phyloP scores from a whole-genome alignment of 2,329 filamentous ascomycete genomes.

The Diaporthe caulivora region DNA sequence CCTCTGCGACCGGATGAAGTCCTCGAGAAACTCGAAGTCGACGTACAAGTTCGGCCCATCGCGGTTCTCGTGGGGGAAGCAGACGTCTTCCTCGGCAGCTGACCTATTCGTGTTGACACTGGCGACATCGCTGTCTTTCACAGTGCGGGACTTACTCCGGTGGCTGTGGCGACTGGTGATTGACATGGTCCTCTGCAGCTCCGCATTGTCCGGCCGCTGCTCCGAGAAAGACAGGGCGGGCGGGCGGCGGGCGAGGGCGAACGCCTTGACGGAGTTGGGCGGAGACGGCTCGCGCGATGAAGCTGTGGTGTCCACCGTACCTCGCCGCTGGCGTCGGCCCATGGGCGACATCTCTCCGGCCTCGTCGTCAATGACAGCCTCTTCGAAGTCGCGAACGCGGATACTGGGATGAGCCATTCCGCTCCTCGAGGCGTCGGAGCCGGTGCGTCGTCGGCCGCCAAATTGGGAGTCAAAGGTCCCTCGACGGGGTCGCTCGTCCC shows the following conservation, averaged over 20 bases:
- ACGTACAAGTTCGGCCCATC: slow-evolving; percentile 82
- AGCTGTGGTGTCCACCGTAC: slow-evolving; percentile 68
- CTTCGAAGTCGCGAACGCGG: slow-evolving; percentile 83
- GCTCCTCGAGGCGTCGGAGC: slow-evolving; percentile 49
- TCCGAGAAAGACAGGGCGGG: slow-evolving; percentile 74
- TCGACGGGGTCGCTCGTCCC: slow-evolving; percentile 71
- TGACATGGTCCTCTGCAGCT: slow-evolving; percentile 79
- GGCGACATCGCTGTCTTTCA: slow-evolving; percentile 69
- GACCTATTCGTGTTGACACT: slow-evolving; percentile 76
- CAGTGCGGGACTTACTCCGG: slow-evolving; percentile 68
- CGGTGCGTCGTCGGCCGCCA: slow-evolving; percentile 57
- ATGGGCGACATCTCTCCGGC: slow-evolving; percentile 60
- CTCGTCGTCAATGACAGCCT: slow-evolving; percentile 85
- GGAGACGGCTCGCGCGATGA: slow-evolving; percentile 80
- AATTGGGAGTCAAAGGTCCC: slow-evolving; percentile 82
- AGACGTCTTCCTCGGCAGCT: slow-evolving; percentile 84
- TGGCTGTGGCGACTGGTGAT: slow-evolving; percentile 73
- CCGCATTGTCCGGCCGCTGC: slow-evolving; percentile 54
- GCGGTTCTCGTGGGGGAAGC: slow-evolving; percentile 81
- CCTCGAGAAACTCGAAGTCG: slow-evolving; percentile 94
- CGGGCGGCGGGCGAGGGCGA: slow-evolving; percentile 89
- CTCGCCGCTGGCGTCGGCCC: slow-evolving; percentile 62
- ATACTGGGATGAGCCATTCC: slow-evolving; percentile 58
- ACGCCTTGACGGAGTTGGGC: slow-evolving; percentile 97
- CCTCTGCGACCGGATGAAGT: slow-evolving; percentile 76